phyloP scores from a whole-genome alignment of 2,329 filamentous ascomycete species.

The Aspergillus sp. region DNA sequence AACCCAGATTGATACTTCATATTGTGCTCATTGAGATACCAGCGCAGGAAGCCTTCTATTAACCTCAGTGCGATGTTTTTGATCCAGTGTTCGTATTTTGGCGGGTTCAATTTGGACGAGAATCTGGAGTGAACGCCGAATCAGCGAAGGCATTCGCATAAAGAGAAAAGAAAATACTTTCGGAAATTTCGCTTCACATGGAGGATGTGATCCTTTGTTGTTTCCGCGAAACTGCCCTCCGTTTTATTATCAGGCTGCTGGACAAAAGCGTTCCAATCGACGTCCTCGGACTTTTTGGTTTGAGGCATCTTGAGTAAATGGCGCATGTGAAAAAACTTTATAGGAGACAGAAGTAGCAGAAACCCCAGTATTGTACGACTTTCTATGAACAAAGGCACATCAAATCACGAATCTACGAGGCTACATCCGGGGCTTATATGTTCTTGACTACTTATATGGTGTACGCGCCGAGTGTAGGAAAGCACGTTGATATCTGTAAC shows the following conservation, averaged over 20 bases:
- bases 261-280: constrained; percentile 12
- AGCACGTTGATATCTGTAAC: not conserved
- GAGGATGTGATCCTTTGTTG: not conserved
- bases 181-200: constrained; percentile 6
- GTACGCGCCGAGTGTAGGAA: constrained; percentile 1
- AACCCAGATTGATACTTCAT: not conserved
- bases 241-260: constrained; percentile 7
- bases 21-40: no score
- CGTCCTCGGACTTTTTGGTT: not conserved
- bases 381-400: not conserved
- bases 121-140: constrained; percentile 5
- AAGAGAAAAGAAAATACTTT: not conserved
- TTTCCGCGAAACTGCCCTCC: constrained; percentile 1
- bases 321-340: not conserved
- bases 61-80: not conserved
- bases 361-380: not conserved
- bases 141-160: constrained; percentile 1
- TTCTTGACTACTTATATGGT: not conserved
- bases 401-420: not conserved
- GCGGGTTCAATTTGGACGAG: not conserved
- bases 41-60: constrained; percentile 5
- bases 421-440: constrained; percentile 1
- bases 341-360: not conserved
- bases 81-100: no score
- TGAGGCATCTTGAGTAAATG: not conserved